These are phyloP conservation scores for Diaporthe nobilis DNA, from an alignment of 2,329 filamentous ascomycete species.

Conservation along the genomic window DNA sequence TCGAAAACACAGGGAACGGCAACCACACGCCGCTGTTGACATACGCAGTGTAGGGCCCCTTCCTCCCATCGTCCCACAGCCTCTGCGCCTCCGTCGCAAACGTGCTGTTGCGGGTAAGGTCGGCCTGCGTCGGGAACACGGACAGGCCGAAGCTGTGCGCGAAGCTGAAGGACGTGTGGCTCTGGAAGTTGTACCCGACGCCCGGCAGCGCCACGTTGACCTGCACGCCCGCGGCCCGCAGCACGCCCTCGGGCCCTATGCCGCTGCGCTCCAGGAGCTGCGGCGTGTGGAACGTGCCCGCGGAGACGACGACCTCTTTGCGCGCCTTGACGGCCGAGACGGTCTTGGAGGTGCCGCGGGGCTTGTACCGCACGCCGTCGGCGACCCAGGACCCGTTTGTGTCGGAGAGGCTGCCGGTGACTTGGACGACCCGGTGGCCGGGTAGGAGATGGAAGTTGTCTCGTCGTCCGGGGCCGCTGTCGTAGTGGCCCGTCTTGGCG, in stretches of 20 bases:
- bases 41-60: slow-evolving; percentile 11
- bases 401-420: slow-evolving; percentile 8
- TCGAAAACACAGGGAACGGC: slow-evolving; percentile 28
- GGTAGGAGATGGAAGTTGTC: slow-evolving; percentile 17
- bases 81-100: slow-evolving; percentile 18
- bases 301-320: slow-evolving; percentile 70
- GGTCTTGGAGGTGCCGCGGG: slow-evolving; percentile 12
- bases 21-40: slow-evolving; percentile 26
- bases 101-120: slow-evolving; percentile 16
- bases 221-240: slow-evolving; percentile 53
- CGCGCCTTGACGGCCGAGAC: slow-evolving; percentile 24
- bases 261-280: slow-evolving; percentile 74
- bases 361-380: slow-evolving; percentile 26
- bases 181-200: slow-evolving; percentile 65
- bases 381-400: slow-evolving; percentile 7
- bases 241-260: slow-evolving; percentile 62
- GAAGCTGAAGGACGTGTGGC: slow-evolving; percentile 50
- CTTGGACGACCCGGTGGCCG: slow-evolving; percentile 4
- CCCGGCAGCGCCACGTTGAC: slow-evolving; percentile 55
- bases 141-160: slow-evolving; percentile 13
- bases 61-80: slow-evolving; percentile 5
- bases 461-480: not conserved
- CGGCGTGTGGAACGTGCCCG: slow-evolving; percentile 70
- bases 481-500: slow-evolving; percentile 28
- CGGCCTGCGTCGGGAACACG: slow-evolving; percentile 10